Percentiles rank a stretch among this genome's conserved stretches.
Evolutionary conservation across 345 rosid species (phyloP).

Genomic region (Eucalyptus caleyi): DNA sequence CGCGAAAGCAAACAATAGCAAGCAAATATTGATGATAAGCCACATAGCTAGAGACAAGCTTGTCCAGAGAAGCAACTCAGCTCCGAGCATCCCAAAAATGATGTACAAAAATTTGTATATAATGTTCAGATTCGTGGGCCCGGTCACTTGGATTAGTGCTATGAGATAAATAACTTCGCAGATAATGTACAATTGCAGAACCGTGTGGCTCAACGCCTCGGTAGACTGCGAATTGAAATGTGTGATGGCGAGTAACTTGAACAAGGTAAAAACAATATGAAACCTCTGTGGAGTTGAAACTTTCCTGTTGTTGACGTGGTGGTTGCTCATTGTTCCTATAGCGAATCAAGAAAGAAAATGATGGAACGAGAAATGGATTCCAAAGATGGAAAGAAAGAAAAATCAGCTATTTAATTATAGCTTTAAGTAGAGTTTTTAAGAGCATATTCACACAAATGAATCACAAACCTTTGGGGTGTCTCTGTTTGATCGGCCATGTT

Average conservation of each 20-base stretch:
- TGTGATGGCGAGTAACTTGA: rapidly evolving
- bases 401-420: background rate
- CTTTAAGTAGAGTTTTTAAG: too few relatives aligned
- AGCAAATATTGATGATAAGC: too few relatives aligned
- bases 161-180: too few relatives aligned
- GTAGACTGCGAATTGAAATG: rapidly evolving
- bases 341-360: background rate
- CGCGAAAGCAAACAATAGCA: too few relatives aligned
- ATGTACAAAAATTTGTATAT: too few relatives aligned
- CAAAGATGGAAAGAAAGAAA: background rate
- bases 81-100: too few relatives aligned
- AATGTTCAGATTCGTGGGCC: rapidly evolving
- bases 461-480: background rate
- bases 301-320: background rate
- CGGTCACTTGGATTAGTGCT: too few relatives aligned
- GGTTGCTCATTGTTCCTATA: background rate
- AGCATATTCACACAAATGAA: background rate
- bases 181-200: rapidly evolving
- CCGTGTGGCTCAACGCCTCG: rapidly evolving
- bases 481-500: background rate
- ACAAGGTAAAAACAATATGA: rapidly evolving
- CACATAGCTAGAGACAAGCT: too few relatives aligned
- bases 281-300: rapidly evolving
- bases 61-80: too few relatives aligned
- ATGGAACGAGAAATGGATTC: background rate